A percentile compares a stretch with the other conserved stretches of the same genome.
These are phyloP conservation scores for Solanum pinnatisectum DNA, from an alignment of 257 asterid species.

Conservation along the genomic window DNA sequence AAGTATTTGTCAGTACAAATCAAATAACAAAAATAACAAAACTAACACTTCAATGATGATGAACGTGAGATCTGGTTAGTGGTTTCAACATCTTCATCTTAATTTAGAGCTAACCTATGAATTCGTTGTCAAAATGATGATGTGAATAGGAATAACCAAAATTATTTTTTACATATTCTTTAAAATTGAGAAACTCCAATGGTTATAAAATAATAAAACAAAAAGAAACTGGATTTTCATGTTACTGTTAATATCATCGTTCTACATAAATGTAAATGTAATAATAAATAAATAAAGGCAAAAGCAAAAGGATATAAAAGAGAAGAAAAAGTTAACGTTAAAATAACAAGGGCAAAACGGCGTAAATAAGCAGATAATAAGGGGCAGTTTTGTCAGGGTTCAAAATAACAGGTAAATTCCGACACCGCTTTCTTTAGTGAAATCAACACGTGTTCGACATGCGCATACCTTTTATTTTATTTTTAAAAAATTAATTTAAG, in stretches of 20 bases:
- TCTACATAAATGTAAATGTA: neutral
- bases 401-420: constrained; percentile 11
- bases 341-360: neutral
- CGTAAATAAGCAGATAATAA: constrained; percentile 4
- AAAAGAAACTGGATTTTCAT: neutral
- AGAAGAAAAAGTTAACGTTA: neutral
- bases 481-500: neutral
- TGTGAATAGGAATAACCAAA: neutral
- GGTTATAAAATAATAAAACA: neutral
- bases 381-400: neutral
- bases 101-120: neutral
- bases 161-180: neutral
- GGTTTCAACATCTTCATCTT: neutral
- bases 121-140: neutral
- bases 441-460: constrained; percentile 49
- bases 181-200: neutral
- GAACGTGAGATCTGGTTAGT: neutral
- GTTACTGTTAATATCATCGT: neutral
- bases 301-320: neutral
- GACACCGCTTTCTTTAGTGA: constrained; percentile 1
- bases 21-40: neutral
- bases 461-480: neutral
- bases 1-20: too few species aligned
- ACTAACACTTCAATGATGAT: neutral
- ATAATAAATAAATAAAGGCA: neutral